Conservation (phyloP, 257 asterid genomes). For the Catharanthus roseus region DNA sequence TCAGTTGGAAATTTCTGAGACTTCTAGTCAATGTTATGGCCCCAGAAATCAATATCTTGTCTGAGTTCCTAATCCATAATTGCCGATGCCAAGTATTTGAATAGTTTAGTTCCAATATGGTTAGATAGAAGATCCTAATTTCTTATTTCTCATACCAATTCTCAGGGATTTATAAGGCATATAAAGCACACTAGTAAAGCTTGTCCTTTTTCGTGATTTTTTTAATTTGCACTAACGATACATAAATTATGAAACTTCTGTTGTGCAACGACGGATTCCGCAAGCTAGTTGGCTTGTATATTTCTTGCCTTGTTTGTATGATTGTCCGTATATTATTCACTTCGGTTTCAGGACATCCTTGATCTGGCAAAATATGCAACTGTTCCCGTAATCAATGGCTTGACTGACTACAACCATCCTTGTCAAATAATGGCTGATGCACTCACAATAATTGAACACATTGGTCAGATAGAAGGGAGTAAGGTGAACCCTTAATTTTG, state of each 20-base stretch:
- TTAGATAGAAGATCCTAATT: background rate
- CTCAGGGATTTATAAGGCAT: background rate
- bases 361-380: slow-evolving; percentile 83
- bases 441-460: slow-evolving; percentile 82
- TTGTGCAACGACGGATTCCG: background rate
- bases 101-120: background rate
- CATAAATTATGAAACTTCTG: background rate
- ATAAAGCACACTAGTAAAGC: background rate
- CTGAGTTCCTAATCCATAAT: background rate
- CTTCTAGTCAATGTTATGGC: background rate
- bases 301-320: background rate
- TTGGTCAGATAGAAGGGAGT: slow-evolving; percentile 83
- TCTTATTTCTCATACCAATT: background rate
- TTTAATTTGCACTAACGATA: no score
- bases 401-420: slow-evolving; percentile 93
- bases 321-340: background rate
- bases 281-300: background rate
- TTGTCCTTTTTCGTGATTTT: background rate
- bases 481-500: slow-evolving; percentile 43
- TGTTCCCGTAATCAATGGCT: slow-evolving; percentile 88
- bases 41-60: background rate
- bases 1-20: background rate
- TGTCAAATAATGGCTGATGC: slow-evolving; percentile 99
- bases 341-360: slow-evolving; percentile 65
- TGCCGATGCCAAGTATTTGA: background rate